phyloP scores from a whole-genome alignment of 495 filamentous ascomycete species.

The Neurospora tetraspora region DNA sequence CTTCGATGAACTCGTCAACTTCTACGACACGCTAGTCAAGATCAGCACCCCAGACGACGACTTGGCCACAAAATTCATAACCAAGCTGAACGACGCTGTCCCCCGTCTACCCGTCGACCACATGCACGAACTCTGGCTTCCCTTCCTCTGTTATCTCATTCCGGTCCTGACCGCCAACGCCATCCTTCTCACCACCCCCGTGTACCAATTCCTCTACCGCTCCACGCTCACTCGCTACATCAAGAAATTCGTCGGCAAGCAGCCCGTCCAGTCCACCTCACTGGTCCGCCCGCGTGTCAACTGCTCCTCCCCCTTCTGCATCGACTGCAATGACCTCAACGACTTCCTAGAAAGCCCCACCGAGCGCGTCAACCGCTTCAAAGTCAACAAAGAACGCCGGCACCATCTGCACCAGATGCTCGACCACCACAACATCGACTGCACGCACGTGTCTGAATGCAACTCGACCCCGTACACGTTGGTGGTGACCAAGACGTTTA shows the following conservation, averaged over 20 bases:
- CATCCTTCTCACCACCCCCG: not conserved
- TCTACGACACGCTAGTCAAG: not conserved
- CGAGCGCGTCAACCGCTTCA: not conserved
- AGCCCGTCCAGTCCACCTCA: not conserved
- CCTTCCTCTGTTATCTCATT: not conserved
- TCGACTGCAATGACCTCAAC: not conserved
- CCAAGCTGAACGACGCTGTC: not conserved
- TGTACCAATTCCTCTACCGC: not conserved
- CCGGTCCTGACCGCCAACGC: not conserved
- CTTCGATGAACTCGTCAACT: not conserved
- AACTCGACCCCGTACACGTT: not conserved
- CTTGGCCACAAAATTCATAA: not conserved
- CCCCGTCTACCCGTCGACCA: not conserved
- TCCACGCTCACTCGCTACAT: not conserved
- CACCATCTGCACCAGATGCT: not conserved
- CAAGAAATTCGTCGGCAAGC: not conserved
- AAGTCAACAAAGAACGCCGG: not conserved
- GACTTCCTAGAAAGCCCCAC: not conserved
- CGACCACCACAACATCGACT: not conserved
- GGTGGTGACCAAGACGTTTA: not conserved
- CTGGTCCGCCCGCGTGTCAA: not conserved
- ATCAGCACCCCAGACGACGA: not conserved
- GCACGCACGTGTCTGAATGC: not conserved
- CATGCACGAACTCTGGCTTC: not conserved
- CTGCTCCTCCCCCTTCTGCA: not conserved